phyloP scores from a whole-genome alignment of 208 protist genomes.

The Trypanosoma conorhini region DNA sequence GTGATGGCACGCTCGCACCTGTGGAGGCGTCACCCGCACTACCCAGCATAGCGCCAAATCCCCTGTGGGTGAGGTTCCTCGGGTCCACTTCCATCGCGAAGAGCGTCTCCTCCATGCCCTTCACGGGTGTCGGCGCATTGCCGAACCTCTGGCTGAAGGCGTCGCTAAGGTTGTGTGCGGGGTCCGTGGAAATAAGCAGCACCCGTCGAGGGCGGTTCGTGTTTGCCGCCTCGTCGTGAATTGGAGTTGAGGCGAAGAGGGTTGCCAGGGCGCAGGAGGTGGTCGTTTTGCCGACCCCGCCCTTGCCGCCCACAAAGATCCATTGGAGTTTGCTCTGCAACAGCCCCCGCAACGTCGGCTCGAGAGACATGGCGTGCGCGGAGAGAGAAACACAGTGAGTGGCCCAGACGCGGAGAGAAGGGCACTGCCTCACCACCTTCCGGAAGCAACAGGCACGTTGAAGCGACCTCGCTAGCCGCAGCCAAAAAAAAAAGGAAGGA shows the following conservation, averaged over 20 bases:
- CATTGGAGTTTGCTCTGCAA: slow-evolving; percentile 59
- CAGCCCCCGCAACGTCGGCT: slow-evolving; percentile 44
- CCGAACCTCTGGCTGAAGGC: slow-evolving; percentile 97
- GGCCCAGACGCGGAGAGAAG: slow-evolving; percentile 11
- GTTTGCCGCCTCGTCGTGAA: slow-evolving; percentile 21
- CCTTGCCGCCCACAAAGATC: slow-evolving; percentile 98
- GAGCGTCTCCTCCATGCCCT: slow-evolving; percentile 86
- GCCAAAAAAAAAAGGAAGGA: slow-evolving; percentile 1
- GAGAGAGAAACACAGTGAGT: slow-evolving; percentile 19
- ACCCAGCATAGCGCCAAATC: slow-evolving; percentile 24
- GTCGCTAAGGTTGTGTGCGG: slow-evolving; percentile 99
- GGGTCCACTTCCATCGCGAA: slow-evolving; percentile 96
- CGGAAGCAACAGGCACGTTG: background rate
- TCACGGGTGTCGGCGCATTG: slow-evolving; percentile 81
- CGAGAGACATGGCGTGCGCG: slow-evolving; percentile 30
- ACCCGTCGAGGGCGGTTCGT: slow-evolving; percentile 67
- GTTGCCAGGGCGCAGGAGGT: slow-evolving; percentile 93
- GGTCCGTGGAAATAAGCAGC: slow-evolving; percentile 98
- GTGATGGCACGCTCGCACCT: slow-evolving; percentile 9
- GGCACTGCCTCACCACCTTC: background rate
- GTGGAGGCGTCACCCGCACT: background rate
- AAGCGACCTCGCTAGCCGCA: too few relatives aligned
- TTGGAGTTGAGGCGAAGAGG: slow-evolving; percentile 84
- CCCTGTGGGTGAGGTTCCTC: slow-evolving; percentile 34
- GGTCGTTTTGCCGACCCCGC: slow-evolving; percentile 98